Conservation (phyloP, 345 rosid species). For the Hibiscus syriacus region DNA sequence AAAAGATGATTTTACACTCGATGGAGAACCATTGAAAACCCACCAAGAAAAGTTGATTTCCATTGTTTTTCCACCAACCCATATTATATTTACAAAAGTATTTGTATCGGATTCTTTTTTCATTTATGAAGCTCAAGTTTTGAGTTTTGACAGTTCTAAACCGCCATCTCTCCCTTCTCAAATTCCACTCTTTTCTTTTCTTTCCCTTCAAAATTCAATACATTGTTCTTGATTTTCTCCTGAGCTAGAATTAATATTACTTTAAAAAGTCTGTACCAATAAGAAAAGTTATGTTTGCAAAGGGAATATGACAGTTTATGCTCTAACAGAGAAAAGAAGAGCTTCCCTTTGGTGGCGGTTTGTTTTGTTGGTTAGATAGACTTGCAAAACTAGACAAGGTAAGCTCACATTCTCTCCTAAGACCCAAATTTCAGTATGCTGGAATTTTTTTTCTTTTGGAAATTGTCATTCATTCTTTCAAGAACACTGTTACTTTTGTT, state of each 20-base stretch:
- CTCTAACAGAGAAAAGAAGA: background rate
- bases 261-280: background rate
- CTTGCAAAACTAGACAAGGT: conserved; percentile 5
- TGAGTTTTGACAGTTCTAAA: conserved; percentile 10
- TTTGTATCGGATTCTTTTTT: background rate
- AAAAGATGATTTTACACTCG: conserved; percentile 5
- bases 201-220: background rate
- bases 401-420: background rate
- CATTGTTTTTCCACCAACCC: too few species aligned
- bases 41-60: too few species aligned
- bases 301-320: conserved; percentile 13
- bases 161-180: conserved; percentile 17
- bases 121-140: conserved; percentile 36
- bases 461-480: background rate
- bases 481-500: background rate
- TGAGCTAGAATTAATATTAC: background rate
- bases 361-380: background rate
- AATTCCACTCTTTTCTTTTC: background rate
- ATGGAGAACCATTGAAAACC: conserved; percentile 42
- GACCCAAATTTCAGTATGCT: background rate
- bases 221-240: background rate
- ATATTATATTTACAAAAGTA: background rate
- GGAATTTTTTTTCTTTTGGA: background rate
- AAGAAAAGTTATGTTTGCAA: too few species aligned
- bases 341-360: background rate